A percentile compares a stretch with the other conserved stretches of the same genome.
These are phyloP conservation scores for Leptodermis oblonga DNA, from an alignment of 257 asterid genomes.

Conservation along the genomic window DNA sequence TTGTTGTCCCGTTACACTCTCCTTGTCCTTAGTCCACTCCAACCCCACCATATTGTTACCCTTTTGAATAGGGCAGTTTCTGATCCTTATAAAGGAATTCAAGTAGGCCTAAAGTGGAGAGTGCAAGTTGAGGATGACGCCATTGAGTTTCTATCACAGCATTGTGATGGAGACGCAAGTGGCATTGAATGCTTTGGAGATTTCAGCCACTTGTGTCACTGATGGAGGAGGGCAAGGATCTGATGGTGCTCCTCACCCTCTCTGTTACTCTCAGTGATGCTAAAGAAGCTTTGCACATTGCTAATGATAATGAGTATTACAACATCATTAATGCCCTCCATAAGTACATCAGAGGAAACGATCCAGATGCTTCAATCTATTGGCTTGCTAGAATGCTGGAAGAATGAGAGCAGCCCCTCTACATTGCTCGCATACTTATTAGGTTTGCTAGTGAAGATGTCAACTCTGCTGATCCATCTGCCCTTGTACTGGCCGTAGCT, in stretches of 20 bases:
- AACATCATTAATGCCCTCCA: constrained; percentile 78
- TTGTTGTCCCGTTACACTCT: constrained; percentile 75
- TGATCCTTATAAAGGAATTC: constrained; percentile 41
- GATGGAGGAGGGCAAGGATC: constrained; percentile 26
- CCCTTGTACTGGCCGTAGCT: constrained; percentile 67
- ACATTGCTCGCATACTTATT: constrained; percentile 65
- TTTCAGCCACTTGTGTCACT: constrained; percentile 51
- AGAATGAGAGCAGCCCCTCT: constrained; percentile 86
- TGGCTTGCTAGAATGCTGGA: constrained; percentile 79
- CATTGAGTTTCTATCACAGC: constrained; percentile 44
- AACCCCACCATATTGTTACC: constrained; percentile 36
- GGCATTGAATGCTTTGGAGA: constrained; percentile 61
- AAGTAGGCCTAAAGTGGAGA: background rate
- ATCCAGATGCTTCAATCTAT: constrained; percentile 64
- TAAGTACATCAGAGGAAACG: constrained; percentile 81
- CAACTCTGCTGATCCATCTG: constrained; percentile 71
- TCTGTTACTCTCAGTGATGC: constrained; percentile 28
- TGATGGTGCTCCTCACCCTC: background rate
- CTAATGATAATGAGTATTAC: constrained; percentile 72
- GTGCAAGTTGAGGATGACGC: constrained; percentile 37
- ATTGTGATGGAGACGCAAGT: constrained; percentile 80
- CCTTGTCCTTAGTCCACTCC: constrained; percentile 49
- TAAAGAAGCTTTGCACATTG: constrained; percentile 61
- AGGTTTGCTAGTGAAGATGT: constrained; percentile 75
- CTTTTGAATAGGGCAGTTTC: constrained; percentile 45